Evolutionary conservation across 495 filamentous ascomycete species (phyloP), one percentile per base, ranked within the genome.

Genomic region (Amniculicola lignicola): DNA sequence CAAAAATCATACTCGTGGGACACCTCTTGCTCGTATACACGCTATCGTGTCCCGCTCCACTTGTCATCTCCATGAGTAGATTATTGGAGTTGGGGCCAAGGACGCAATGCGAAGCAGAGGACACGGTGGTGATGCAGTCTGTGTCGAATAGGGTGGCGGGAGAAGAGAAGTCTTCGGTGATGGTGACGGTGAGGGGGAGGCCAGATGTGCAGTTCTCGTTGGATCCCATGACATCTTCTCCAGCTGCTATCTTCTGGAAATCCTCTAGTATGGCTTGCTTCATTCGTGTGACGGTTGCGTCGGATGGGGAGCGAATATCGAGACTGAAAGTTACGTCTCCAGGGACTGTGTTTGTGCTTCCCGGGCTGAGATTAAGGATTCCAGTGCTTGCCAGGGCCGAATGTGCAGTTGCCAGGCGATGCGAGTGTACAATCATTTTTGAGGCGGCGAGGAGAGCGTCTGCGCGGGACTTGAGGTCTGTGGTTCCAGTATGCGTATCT

Each of bases 401-500:
- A 44, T 77, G 57, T 36, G 70, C 62, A 1, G 75, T 76, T 12
- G 87, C 87, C 1, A 83, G 70, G 40, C 80, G 78, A 62, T 86
- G 82, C 0, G 80, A 79, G 44, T 80, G 76, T 3, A 83, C 71
- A 59, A 93, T 87, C 74, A 90, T 79, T 28, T 80, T 81, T 0
- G 83, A 75, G 31, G 85, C 83, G 9, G 80, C 75, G 48, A 87
- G 80, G 47, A 90, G 72, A 1, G 85, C 83, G 62, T 90, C 85
- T 2, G 77, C 74, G 4, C 82, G 71, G 43, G 74, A 71, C 21
- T 59, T 52, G 35, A 89, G 82, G 16, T 82, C 80, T 1, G 87
- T 92, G 0, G 87, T 89, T 1, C 88, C 88, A 0, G 87, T 89
- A 62, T 90, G 88, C 16, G 79, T 81, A 62, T 87, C 85, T 55